These are phyloP conservation scores for Lipomyces mesembrius DNA, from an alignment of 805 yeast genomes.

Conservation along the genomic window DNA sequence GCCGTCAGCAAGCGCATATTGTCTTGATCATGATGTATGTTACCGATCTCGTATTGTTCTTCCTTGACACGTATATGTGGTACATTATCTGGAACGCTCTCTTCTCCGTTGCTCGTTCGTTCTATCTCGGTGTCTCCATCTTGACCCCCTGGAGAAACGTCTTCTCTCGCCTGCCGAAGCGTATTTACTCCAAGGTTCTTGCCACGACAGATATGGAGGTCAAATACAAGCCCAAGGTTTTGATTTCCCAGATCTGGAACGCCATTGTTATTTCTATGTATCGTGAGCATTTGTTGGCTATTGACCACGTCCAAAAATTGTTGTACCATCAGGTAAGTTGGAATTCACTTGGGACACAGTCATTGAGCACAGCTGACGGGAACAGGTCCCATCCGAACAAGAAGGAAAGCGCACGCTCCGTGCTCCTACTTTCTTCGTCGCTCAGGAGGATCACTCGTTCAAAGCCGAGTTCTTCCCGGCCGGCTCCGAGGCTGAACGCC, in stretches of 20 bases:
- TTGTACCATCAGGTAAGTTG: conserved; percentile 76
- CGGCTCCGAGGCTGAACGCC: conserved; percentile 98
- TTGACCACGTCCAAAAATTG: conserved; percentile 97
- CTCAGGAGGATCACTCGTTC: conserved; percentile 93
- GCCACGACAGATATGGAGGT: conserved; percentile 99
- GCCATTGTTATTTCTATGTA: conserved; percentile 99
- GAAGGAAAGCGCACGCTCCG: conserved; percentile 98
- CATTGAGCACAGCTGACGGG: background rate
- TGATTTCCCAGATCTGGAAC: conserved; percentile 98
- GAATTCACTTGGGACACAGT: background rate
- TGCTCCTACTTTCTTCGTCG: conserved; percentile 98
- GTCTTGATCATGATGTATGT: conserved; percentile 90
- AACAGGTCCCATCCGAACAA: conserved; percentile 84
- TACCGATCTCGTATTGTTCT: conserved; percentile 92
- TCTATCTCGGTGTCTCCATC: conserved; percentile 97
- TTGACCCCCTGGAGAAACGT: conserved; percentile 99
- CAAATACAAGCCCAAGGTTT: conserved; percentile 96
- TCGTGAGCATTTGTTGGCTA: conserved; percentile 97
- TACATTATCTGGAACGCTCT: conserved; percentile 93
- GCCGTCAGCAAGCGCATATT: conserved; percentile 85
- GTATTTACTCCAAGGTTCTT: conserved; percentile 95
- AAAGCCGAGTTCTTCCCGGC: conserved; percentile 97
- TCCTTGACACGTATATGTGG: conserved; percentile 99
- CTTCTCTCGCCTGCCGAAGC: conserved; percentile 96
- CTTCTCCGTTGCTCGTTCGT: conserved; percentile 96